Evolutionary conservation across 164 flowering plant genomes (phyloP).

Genomic region (grape (Vitis vinifera)): DNA sequence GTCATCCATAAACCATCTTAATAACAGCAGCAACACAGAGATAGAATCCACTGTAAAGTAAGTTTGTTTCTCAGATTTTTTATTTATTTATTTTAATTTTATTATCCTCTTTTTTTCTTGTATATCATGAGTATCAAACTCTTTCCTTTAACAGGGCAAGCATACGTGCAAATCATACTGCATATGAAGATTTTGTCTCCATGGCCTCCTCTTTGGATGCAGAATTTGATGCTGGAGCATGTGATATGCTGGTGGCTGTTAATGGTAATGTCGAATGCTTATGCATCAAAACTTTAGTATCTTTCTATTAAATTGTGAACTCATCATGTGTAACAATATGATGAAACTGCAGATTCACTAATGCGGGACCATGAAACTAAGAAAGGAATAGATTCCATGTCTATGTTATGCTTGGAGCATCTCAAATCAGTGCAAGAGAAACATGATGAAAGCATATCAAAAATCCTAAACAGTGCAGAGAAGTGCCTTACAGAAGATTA

Average conservation of each 20-base stretch:
- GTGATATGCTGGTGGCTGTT: slow-evolving; percentile 32
- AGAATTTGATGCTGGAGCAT: slow-evolving; percentile 31
- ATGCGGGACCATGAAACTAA: slow-evolving; percentile 47
- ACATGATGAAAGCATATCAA: slow-evolving; percentile 39
- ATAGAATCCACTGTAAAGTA: slow-evolving; percentile 48
- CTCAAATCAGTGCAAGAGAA: slow-evolving; percentile 37
- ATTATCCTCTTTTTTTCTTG: not conserved
- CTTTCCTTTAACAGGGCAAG: slow-evolving; percentile 36
- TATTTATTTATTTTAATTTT: not conserved
- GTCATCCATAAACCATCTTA: slow-evolving; percentile 28
- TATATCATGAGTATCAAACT: not conserved
- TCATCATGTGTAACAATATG: not conserved
- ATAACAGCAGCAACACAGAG: slow-evolving; percentile 25
- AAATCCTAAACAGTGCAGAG: slow-evolving; percentile 49
- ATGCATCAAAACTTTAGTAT: not conserved
- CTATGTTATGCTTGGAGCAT: slow-evolving; percentile 43
- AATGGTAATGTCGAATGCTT: slow-evolving; percentile 37
- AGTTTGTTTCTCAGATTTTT: slow-evolving; percentile 7
- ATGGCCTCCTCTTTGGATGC: slow-evolving; percentile 29
- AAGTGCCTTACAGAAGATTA: slow-evolving; percentile 58
- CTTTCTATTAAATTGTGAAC: too few species aligned
- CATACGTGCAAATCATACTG: slow-evolving; percentile 26
- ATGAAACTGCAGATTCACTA: slow-evolving; percentile 51
- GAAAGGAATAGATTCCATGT: slow-evolving; percentile 42
- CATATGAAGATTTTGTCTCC: slow-evolving; percentile 36